These are phyloP conservation scores for Penicillium sp. DNA, from an alignment of 2,329 filamentous ascomycete genomes.

Conservation along the genomic window DNA sequence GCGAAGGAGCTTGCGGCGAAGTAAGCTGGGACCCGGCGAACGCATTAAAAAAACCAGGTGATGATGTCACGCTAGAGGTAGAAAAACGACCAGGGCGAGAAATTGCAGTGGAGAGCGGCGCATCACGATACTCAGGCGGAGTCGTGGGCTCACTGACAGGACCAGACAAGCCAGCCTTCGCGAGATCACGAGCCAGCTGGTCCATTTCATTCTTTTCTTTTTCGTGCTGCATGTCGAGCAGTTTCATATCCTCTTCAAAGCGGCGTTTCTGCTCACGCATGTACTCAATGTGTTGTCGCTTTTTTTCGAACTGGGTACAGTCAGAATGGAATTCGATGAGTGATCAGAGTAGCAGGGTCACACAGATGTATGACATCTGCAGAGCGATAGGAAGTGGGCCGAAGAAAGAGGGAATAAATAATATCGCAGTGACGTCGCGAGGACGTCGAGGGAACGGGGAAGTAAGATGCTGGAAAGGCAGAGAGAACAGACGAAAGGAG, in stretches of 20 bases:
- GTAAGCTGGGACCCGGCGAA: slow-evolving; percentile 70
- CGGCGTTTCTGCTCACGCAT: slow-evolving; percentile 83
- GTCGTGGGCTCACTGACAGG: slow-evolving; percentile 95
- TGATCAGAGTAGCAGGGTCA: slow-evolving; percentile 3
- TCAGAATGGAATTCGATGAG: slow-evolving; percentile 37
- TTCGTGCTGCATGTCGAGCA: slow-evolving; percentile 80
- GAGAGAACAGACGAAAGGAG: background rate
- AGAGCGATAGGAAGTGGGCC: background rate
- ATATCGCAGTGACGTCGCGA: no score
- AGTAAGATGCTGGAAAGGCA: background rate
- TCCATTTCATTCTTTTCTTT: slow-evolving; percentile 80
- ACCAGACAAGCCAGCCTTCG: slow-evolving; percentile 57
- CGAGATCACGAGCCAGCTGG: slow-evolving; percentile 77
- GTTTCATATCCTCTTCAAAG: slow-evolving; percentile 89
- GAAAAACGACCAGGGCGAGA: slow-evolving; percentile 86
- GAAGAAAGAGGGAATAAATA: background rate
- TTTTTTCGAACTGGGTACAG: slow-evolving; percentile 75
- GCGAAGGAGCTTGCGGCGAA: slow-evolving; percentile 64
- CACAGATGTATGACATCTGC: background rate
- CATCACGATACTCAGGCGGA: slow-evolving; percentile 86
- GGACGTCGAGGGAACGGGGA: no score
- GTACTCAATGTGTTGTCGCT: slow-evolving; percentile 87
- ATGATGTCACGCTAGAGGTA: slow-evolving; percentile 79
- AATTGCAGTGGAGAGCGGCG: slow-evolving; percentile 74
- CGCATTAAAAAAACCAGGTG: slow-evolving; percentile 71